Percentiles rank a stretch among this genome's conserved stretches.
Conservation (phyloP, 208 protist genomes). For the Naegleria lovaniensis region DNA sequence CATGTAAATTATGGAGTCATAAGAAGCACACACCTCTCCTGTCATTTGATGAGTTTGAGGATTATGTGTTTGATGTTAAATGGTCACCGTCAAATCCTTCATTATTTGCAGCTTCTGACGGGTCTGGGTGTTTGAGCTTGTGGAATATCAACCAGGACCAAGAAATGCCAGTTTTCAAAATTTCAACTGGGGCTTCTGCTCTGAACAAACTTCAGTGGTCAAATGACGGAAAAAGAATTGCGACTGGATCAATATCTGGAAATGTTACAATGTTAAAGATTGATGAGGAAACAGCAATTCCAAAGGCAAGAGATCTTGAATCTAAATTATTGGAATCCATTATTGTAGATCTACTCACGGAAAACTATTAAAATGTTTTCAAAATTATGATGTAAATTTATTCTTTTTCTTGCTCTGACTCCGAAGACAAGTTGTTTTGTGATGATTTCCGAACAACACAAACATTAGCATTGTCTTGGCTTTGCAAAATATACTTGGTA, state of each 20-base stretch:
- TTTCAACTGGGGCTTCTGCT: not conserved
- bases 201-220: slow-evolving; percentile 6
- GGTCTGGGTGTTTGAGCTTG: not conserved
- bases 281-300: not conserved
- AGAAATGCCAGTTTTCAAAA: not conserved
- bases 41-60: slow-evolving; percentile 40
- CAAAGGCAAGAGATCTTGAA: not conserved
- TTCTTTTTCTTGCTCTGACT: not conserved
- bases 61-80: slow-evolving; percentile 43
- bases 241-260: not conserved
- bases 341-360: not conserved
- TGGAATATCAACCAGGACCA: not conserved
- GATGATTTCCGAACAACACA: not conserved
- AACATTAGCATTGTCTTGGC: not conserved
- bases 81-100: slow-evolving; percentile 41
- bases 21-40: slow-evolving; percentile 29
- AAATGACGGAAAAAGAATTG: not conserved
- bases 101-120: slow-evolving; percentile 41
- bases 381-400: too few species aligned
- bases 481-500: not conserved
- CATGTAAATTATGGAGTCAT: slow-evolving; percentile 37
- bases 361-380: not conserved
- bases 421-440: not conserved
- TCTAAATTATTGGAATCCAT: not conserved
- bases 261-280: not conserved